These are phyloP conservation scores for Chaetomium sp. DNA, from an alignment of 2,329 filamentous ascomycete species.

Conservation along the genomic window DNA sequence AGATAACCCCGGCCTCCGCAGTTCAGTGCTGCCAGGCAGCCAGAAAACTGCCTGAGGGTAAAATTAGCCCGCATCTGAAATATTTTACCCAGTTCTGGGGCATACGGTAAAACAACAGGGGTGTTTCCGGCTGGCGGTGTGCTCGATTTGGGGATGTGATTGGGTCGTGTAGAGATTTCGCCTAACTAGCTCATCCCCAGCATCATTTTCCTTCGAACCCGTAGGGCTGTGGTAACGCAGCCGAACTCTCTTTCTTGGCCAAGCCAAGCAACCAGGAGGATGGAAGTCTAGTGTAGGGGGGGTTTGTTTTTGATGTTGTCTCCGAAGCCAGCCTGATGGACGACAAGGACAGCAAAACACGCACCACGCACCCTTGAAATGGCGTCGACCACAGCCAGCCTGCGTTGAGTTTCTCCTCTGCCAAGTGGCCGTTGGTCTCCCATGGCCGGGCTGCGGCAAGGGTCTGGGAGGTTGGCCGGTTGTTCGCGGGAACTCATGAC, in stretches of 20 bases:
- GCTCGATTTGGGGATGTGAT: background rate
- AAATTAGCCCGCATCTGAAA: constrained; percentile 10
- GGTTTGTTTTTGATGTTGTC: no score
- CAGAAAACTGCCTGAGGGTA: constrained; percentile 3
- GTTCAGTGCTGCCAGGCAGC: background rate
- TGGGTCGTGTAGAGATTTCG: background rate
- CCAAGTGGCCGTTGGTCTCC: no score
- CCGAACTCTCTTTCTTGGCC: background rate
- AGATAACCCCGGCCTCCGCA: background rate
- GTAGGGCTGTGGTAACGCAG: constrained; percentile 10
- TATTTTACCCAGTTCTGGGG: constrained; percentile 11
- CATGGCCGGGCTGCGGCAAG: no score
- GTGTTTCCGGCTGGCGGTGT: background rate
- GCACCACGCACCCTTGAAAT: no score
- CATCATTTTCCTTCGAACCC: background rate
- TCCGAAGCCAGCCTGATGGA: no score
- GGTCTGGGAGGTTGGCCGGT: no score
- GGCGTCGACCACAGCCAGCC: no score
- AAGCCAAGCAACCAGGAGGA: background rate
- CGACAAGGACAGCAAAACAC: no score
- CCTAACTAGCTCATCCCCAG: background rate
- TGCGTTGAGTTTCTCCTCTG: no score
- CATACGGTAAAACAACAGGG: background rate
- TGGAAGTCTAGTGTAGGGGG: background rate
- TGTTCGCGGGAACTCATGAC: no score